phyloP scores from a whole-genome alignment of 371 early-diverging fungal genomes.

The Apophysomyces elegans region DNA sequence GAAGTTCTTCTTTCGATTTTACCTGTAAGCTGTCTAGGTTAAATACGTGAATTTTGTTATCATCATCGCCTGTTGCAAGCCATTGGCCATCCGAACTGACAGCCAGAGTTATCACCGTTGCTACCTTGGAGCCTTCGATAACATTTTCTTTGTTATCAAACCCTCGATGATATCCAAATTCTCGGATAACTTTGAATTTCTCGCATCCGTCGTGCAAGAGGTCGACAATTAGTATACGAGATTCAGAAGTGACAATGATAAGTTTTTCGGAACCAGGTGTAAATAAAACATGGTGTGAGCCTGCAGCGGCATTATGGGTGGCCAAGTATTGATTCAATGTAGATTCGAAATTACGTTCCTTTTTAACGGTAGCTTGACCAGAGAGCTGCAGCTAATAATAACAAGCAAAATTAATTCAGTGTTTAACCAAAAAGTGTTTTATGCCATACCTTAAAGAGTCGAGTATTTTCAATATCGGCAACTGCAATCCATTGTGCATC shows the following conservation, averaged over 20 bases:
- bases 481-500: slow-evolving; percentile 87
- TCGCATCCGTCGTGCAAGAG: slow-evolving; percentile 60
- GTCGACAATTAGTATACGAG: slow-evolving; percentile 66
- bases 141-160: slow-evolving; percentile 56
- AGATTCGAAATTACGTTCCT: slow-evolving; percentile 52
- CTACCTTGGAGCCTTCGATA: slow-evolving; percentile 48
- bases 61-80: slow-evolving; percentile 81
- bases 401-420: slow-evolving; percentile 13
- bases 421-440: not conserved
- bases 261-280: slow-evolving; percentile 72
- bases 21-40: slow-evolving; percentile 78
- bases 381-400: slow-evolving; percentile 23
- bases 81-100: slow-evolving; percentile 82
- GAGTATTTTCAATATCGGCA: slow-evolving; percentile 75
- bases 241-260: slow-evolving; percentile 68
- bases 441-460: slow-evolving; percentile 63
- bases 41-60: slow-evolving; percentile 76
- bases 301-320: slow-evolving; percentile 37
- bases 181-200: slow-evolving; percentile 56
- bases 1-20: slow-evolving; percentile 10
- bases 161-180: slow-evolving; percentile 67
- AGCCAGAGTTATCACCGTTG: slow-evolving; percentile 67
- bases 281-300: slow-evolving; percentile 68
- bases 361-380: slow-evolving; percentile 56
- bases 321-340: slow-evolving; percentile 38